phyloP scores from a whole-genome alignment of 768 basidiomycete genomes.

The Terana coerulea region DNA sequence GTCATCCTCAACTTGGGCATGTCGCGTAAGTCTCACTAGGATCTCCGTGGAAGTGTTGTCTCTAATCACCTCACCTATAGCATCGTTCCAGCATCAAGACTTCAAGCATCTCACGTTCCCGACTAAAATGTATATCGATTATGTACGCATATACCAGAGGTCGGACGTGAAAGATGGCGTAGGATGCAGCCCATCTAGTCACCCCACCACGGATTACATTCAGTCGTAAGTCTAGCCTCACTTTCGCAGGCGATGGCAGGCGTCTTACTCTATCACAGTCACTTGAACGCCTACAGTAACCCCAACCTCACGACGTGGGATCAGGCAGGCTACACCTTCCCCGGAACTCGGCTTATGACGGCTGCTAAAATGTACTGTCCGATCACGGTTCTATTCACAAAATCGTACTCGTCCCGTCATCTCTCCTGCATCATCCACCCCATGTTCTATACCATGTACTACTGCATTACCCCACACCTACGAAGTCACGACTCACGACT shows the following conservation, averaged over 20 bases:
- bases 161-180: constrained; percentile 60
- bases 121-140: constrained; percentile 79
- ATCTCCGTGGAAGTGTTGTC: too few relatives aligned
- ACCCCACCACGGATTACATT: constrained; percentile 83
- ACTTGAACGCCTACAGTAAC: constrained; percentile 64
- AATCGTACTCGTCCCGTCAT: too few relatives aligned
- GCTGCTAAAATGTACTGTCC: too few relatives aligned
- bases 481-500: too few relatives aligned
- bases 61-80: constrained; percentile 28
- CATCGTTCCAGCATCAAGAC: constrained; percentile 71
- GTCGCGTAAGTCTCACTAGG: constrained; percentile 41
- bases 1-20: constrained; percentile 85
- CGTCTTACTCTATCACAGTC: constrained; percentile 25
- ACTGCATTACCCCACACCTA: too few relatives aligned
- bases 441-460: too few relatives aligned
- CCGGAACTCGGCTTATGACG: constrained; percentile 52
- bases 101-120: constrained; percentile 76
- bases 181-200: constrained; percentile 74
- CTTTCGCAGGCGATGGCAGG: too few relatives aligned
- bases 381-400: too few relatives aligned
- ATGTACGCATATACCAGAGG: constrained; percentile 85
- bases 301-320: constrained; percentile 86
- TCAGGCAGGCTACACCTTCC: constrained; percentile 70
- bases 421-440: too few relatives aligned
- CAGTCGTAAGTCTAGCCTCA: too few relatives aligned